Evolutionary conservation across 306 rosid genomes (phyloP), one percentile per base, ranked within the genome.

Genomic region (Medicago lupulina): DNA sequence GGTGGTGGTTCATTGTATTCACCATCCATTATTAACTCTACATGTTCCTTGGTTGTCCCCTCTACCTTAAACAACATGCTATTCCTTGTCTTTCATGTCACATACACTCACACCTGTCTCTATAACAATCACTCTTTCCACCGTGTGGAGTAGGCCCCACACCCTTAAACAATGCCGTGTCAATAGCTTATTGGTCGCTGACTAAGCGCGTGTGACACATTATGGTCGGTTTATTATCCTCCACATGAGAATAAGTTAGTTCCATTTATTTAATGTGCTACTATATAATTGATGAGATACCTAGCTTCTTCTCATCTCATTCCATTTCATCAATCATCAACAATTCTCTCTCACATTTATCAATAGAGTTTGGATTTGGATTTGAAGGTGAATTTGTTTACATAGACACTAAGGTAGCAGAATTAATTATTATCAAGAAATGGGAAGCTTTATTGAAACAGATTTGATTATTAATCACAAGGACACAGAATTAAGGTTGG

Each of bases 401-500:
- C 28, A 25, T 25, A 25, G 28, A 25, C 28, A 31, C n/a, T n/a
- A n/a, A n/a, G n/a, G n/a, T n/a, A n/a, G n/a, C n/a, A n/a, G n/a
- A n/a, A 7, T 7, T 39, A 39, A 39, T 39, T 50, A 46, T 15
- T n/a, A 43, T 25, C 54, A 44, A 67, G 39, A 44, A 67, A 46
- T 70, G 58, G 74, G 70, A 7, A 79, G 51, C 46, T 87, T 50
- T 43, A 58, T 57, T 57, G 81, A 80, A 44, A 63, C 25, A 6
- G 81, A 84, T 58, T 70, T 85, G 72, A 87, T 57, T 21, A 86
- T 58, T 21, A 58, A 89, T 73, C 73, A 88, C 21, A 80, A 79
- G 83, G 92, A 63, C 18, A 86, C 89, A 14, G 91, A 90, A 83
- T 86, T 93, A 60, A 87, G 88, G 70, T 78, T 93, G 70, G 98